These are phyloP conservation scores for Populus hybrid DNA, from an alignment of 441 rosid species.

Conservation along the genomic window DNA sequence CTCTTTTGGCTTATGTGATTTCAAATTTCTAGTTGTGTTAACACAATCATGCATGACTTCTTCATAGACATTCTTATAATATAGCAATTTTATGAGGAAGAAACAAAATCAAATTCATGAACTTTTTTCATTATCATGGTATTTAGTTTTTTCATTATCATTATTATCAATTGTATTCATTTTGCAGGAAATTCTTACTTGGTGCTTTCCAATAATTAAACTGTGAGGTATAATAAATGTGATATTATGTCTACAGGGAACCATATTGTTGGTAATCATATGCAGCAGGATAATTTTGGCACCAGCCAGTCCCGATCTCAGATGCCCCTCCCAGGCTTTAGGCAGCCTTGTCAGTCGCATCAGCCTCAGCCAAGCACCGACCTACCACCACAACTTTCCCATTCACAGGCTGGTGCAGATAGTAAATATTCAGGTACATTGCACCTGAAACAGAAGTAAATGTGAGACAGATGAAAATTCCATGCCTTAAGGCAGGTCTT, in stretches of 20 bases:
- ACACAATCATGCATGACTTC: no score
- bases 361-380: conserved; percentile 16
- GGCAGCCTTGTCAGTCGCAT: conserved; percentile 12
- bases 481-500: not conserved
- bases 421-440: conserved; percentile 3
- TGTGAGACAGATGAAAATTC: not conserved
- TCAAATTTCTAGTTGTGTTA: not conserved
- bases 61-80: no score
- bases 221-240: not conserved
- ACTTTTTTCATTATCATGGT: not conserved
- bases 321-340: conserved; percentile 8
- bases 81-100: no score
- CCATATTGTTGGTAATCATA: not conserved
- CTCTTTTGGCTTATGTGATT: not conserved
- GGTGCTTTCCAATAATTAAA: not conserved
- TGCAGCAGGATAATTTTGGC: conserved; percentile 15
- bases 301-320: not conserved
- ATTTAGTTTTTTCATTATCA: not conserved
- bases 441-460: not conserved
- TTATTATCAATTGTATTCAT: not conserved
- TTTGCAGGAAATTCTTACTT: not conserved
- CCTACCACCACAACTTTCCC: conserved; percentile 8
- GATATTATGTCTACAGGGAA: no score
- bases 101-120: not conserved
- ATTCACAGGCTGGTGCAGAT: not conserved